A percentile compares a stretch with the other conserved stretches of the same genome.
Evolutionary conservation across 1,139 yeast genomes (phyloP).

Genomic region (Taphrina wiesneri): DNA sequence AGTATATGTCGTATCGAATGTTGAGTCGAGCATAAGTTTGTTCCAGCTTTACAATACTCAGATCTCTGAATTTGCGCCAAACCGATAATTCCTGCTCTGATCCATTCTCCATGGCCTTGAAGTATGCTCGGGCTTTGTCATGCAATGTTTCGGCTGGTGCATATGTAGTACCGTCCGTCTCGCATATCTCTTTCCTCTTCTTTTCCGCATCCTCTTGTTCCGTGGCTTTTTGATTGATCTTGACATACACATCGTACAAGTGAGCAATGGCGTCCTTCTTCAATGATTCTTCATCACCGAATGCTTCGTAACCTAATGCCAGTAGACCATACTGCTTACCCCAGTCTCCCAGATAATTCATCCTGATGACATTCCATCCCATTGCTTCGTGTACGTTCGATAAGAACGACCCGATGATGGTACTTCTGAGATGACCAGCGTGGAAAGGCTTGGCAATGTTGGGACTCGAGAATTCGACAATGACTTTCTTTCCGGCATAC

Average conservation of each 20-base stretch:
- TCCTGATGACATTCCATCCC: conserved; percentile 86
- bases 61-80: conserved; percentile 88
- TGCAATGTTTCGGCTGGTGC: conserved; percentile 37
- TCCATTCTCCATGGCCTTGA: conserved; percentile 91
- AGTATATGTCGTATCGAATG: conserved; percentile 79
- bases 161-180: conserved; percentile 33
- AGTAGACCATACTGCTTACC: conserved; percentile 89
- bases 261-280: conserved; percentile 86
- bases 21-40: conserved; percentile 89
- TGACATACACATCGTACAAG: conserved; percentile 90
- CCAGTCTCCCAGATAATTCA: conserved; percentile 98
- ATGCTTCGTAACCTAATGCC: conserved; percentile 86
- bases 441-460: conserved; percentile 99
- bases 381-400: conserved; percentile 83
- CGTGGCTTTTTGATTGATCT: conserved; percentile 61
- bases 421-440: conserved; percentile 97
- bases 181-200: conserved; percentile 27
- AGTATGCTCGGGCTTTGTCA: conserved; percentile 74
- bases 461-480: conserved; percentile 94
- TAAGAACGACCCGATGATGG: conserved; percentile 97
- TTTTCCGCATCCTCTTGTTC: conserved; percentile 35
- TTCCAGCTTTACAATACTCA: conserved; percentile 81
- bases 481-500: conserved; percentile 69
- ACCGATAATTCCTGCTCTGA: conserved; percentile 73
- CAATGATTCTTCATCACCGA: conserved; percentile 76